A percentile compares a stretch with the other conserved stretches of the same genome.
phyloP scores from a whole-genome alignment of 1,284 basidiomycete genomes.

The Neonothopanus nambi region DNA sequence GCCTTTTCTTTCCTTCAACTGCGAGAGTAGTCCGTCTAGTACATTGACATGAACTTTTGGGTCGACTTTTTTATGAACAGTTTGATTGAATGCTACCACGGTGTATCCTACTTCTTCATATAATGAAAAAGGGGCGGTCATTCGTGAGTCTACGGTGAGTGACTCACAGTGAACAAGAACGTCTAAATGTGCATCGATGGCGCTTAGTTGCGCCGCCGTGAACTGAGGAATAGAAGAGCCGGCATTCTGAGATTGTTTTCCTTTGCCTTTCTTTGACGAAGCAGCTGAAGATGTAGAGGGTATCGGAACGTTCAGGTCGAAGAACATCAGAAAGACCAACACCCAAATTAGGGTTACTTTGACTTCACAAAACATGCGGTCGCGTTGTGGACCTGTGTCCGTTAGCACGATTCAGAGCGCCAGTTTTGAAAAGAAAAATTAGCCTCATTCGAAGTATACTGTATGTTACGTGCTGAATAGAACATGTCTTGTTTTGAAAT shows the following conservation, averaged over 20 bases:
- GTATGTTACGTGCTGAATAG: no score
- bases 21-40: conserved; percentile 52
- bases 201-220: conserved; percentile 36
- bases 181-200: conserved; percentile 44
- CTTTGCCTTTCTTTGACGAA: conserved; percentile 40
- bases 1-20: conserved; percentile 54
- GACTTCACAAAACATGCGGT: no score
- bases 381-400: no score
- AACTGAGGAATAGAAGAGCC: conserved; percentile 15
- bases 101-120: conserved; percentile 76
- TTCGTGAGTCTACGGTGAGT: conserved; percentile 15
- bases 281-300: conserved; percentile 21
- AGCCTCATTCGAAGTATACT: no score
- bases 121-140: not conserved
- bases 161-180: conserved; percentile 45
- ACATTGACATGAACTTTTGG: conserved; percentile 64
- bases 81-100: conserved; percentile 72
- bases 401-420: no score
- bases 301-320: conserved; percentile 44
- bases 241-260: conserved; percentile 30
- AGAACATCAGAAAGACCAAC: conserved; percentile 32
- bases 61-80: conserved; percentile 66
- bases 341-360: no score
- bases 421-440: no score
- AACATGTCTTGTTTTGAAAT: no score